Percentiles rank a stretch among this genome's conserved stretches.
These are phyloP conservation scores for Ophiostoma populinum DNA, from an alignment of 2,329 filamentous ascomycete genomes.

Conservation along the genomic window DNA sequence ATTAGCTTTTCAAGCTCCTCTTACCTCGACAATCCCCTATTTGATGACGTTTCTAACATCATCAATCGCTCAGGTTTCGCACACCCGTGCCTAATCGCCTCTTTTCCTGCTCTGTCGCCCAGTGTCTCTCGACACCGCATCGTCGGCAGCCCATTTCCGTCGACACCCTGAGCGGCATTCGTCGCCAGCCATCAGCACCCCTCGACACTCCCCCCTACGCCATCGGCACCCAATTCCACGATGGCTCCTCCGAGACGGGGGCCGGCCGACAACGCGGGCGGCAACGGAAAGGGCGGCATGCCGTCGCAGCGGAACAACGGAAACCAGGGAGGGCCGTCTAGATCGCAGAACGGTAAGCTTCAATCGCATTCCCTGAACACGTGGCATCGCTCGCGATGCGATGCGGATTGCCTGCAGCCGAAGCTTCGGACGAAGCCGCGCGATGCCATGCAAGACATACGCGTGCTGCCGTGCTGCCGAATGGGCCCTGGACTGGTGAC, in stretches of 20 bases:
- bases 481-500: no score
- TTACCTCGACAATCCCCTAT: neutral
- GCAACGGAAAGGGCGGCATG: conserved; percentile 17
- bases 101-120: neutral
- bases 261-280: conserved; percentile 16
- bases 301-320: conserved; percentile 19
- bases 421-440: no score
- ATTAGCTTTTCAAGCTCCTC: neutral
- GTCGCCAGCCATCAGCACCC: no score
- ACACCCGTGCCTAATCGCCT: neutral
- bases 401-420: no score
- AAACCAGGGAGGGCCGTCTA: conserved; percentile 15
- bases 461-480: no score
- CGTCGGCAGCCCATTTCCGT: no score
- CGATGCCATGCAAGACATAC: no score
- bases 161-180: no score
- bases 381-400: conserved; percentile 2
- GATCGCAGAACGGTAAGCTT: conserved; percentile 23
- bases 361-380: neutral
- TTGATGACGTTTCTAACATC: conserved; percentile 1
- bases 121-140: neutral
- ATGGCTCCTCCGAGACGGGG: conserved; percentile 20
- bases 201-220: no score
- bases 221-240: no score
- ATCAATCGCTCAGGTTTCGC: conserved; percentile 1